phyloP scores from a whole-genome alignment of 2,329 filamentous ascomycete genomes.

The Fusarium sp. region DNA sequence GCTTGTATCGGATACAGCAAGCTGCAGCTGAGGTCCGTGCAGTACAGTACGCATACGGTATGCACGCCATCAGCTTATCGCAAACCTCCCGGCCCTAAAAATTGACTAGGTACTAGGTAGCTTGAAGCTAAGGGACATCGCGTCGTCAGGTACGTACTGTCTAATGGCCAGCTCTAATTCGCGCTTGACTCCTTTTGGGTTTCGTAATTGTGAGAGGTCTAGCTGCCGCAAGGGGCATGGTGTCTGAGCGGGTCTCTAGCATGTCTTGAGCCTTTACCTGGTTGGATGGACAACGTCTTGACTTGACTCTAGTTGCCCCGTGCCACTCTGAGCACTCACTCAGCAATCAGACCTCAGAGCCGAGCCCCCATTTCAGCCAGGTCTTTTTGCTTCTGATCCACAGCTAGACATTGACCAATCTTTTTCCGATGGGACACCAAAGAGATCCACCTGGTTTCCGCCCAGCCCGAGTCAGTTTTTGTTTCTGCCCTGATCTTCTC shows the following conservation, averaged over 20 bases:
- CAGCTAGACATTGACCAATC: constrained; percentile 26
- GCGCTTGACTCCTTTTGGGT: constrained; percentile 36
- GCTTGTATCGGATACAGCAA: not conserved
- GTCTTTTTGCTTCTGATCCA: constrained; percentile 22
- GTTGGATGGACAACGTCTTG: constrained; percentile 41
- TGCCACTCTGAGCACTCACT: constrained; percentile 10
- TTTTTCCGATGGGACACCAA: not conserved
- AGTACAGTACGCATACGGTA: constrained; percentile 27
- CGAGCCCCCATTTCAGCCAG: constrained; percentile 18
- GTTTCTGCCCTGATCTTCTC: not conserved
- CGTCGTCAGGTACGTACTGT: constrained; percentile 33
- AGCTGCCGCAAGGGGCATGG: constrained; percentile 26
- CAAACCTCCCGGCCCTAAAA: constrained; percentile 40
- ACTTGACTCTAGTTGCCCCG: constrained; percentile 31
- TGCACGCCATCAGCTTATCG: constrained; percentile 45
- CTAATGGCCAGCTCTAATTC: constrained; percentile 9
- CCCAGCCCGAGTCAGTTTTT: constrained; percentile 33
- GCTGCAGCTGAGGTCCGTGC: constrained; percentile 24
- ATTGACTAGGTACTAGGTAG: constrained; percentile 38
- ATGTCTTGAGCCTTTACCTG: constrained; percentile 25
- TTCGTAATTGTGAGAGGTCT: constrained; percentile 39
- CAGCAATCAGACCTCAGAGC: constrained; percentile 11
- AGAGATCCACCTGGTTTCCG: constrained; percentile 18
- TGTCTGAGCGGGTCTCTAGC: constrained; percentile 14
- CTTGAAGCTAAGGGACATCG: constrained; percentile 22